Evolutionary conservation across 768 basidiomycete genomes (phyloP), one percentile per base, ranked within the genome.

Genomic region (Lepiota venenata): DNA sequence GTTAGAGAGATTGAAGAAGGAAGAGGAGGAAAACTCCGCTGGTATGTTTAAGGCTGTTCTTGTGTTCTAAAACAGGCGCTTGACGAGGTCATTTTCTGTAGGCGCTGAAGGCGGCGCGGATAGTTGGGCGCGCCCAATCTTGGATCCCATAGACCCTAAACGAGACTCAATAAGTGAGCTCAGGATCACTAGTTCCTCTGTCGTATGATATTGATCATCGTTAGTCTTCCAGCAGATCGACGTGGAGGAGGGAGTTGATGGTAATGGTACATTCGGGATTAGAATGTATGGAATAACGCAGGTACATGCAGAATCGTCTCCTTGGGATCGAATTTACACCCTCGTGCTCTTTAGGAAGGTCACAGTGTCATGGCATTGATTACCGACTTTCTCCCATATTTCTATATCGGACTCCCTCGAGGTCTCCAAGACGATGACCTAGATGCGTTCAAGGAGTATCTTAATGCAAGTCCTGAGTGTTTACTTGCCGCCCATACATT

Each of bases 181-280:
- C 10, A 29, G 10, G 49, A 50, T 45, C 16, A 16, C n/a, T 9
- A 25, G 38, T 7, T 7, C 21, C 14, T 27, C 21, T 36, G 2
- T 14, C 42, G 11, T 22, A n/a, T 27, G 18, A 14, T 36, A 40
- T 18, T 56, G 10, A 55, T 43, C 39, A 11, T 21, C 27, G 10
- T 2, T 50, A 95, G 93, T 89, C 15, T 98, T 98, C 63, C 97
- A 99, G 67, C 97, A 98, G 69, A 95, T 96, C 55, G 97, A 98
- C 59, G 78, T 98, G 7, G 93, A 96, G 59, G 78, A 80, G 18
- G 46, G 53, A 14, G 46, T 55, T 27, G 53, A 55, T 9, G 53
- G 53, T 12, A 4, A 4, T 35, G 53, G 53, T 16, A 46, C 41
- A 14, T 55, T 55, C 20, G 53, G 46, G 10, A 70, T 83, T 4